Percentiles rank a stretch among this genome's conserved stretches.
These are phyloP conservation scores for Stylosanthes scabra DNA, from an alignment of 331 rosid species.

Conservation along the genomic window DNA sequence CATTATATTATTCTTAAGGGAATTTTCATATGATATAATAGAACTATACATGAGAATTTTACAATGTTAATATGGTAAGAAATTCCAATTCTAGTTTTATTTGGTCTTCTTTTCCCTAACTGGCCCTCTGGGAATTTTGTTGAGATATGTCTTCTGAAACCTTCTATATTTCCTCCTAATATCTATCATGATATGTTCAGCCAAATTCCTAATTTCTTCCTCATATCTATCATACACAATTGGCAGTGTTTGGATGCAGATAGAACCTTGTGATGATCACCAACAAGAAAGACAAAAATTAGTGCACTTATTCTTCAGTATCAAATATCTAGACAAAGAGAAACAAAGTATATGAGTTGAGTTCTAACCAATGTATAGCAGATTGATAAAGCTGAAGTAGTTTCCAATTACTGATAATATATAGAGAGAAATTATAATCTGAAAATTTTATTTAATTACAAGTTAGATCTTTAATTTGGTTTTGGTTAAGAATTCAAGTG, in stretches of 20 bases:
- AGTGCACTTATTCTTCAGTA: slow-evolving; percentile 10
- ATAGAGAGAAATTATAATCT: slow-evolving; percentile 66
- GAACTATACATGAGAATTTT: not conserved
- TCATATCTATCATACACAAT: slow-evolving; percentile 68
- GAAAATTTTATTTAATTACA: slow-evolving; percentile 35
- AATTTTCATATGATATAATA: not conserved
- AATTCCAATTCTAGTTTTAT: slow-evolving; percentile 14
- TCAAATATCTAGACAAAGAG: slow-evolving; percentile 7
- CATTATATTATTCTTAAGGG: too few relatives aligned
- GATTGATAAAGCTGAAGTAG: slow-evolving; percentile 63
- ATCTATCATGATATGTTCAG: slow-evolving; percentile 40
- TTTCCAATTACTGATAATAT: slow-evolving; percentile 67
- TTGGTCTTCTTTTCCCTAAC: slow-evolving; percentile 36
- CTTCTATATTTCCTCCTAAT: slow-evolving; percentile 52
- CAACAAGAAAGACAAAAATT: slow-evolving; percentile 3
- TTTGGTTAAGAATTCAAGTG: slow-evolving; percentile 2
- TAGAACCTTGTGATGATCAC: slow-evolving; percentile 49
- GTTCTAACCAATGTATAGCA: slow-evolving; percentile 70
- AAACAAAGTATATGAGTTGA: not conserved
- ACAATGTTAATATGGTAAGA: not conserved
- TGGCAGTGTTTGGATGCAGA: slow-evolving; percentile 65
- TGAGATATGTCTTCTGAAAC: slow-evolving; percentile 38
- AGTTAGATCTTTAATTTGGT: slow-evolving; percentile 24
- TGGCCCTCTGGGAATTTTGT: slow-evolving; percentile 45
- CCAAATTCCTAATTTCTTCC: slow-evolving; percentile 49